Evolutionary conservation across 2,329 filamentous ascomycete genomes (phyloP).

Genomic region (Chaetomium strumarium): DNA sequence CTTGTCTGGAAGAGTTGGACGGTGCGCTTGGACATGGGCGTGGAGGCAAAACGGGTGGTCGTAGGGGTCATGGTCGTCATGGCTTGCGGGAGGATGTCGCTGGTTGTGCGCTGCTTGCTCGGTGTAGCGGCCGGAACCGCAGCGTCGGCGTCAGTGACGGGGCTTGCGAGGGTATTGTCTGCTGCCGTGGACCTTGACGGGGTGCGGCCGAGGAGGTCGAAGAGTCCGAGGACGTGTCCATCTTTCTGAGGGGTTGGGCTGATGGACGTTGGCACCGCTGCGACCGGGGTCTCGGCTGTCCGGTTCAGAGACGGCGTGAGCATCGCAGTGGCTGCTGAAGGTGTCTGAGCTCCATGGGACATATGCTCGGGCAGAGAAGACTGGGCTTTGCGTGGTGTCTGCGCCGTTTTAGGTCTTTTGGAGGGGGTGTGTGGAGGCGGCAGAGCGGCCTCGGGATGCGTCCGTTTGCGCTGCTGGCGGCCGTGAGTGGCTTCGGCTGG

Average conservation of each 20-base stretch:
- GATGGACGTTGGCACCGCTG: conserved; percentile 51
- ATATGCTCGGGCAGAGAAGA: conserved; percentile 19
- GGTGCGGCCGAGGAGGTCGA: conserved; percentile 59
- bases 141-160: conserved; percentile 18
- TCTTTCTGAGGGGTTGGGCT: conserved; percentile 77
- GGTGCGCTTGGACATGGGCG: conserved; percentile 8
- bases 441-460: conserved; percentile 25
- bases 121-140: conserved; percentile 10
- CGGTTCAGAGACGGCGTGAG: conserved; percentile 50
- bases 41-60: conserved; percentile 11
- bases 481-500: conserved; percentile 25
- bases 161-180: conserved; percentile 15
- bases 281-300: conserved; percentile 52
- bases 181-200: conserved; percentile 41
- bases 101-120: conserved; percentile 6
- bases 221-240: conserved; percentile 69
- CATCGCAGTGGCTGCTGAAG: conserved; percentile 18
- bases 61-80: conserved; percentile 11
- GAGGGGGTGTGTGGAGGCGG: conserved; percentile 40
- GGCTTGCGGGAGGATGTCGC: background rate
- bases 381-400: conserved; percentile 22
- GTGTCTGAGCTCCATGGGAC: conserved; percentile 1
- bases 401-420: conserved; percentile 43
- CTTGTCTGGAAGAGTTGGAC: background rate
- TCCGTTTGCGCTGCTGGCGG: conserved; percentile 36